phyloP scores from a whole-genome alignment of 148 eudicot genomes.

The Arbutus unedo region DNA sequence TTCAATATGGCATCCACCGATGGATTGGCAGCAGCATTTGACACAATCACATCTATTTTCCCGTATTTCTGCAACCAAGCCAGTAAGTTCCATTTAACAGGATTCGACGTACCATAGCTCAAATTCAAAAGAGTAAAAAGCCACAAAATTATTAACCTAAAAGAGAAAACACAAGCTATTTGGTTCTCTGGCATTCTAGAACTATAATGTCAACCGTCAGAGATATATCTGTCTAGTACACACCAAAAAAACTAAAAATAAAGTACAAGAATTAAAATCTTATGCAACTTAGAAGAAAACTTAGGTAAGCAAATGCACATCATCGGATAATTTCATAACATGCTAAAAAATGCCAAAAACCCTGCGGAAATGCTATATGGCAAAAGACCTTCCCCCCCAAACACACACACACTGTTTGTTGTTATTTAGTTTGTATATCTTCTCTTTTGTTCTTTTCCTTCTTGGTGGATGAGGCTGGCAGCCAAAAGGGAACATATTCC shows the following conservation, averaged over 20 bases:
- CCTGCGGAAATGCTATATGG: too few species aligned
- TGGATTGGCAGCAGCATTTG: constrained; percentile 95
- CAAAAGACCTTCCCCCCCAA: too few species aligned
- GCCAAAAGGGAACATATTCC: too few species aligned
- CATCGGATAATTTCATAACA: neutral
- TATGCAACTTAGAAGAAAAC: neutral
- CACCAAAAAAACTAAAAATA: neutral
- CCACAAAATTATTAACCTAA: neutral
- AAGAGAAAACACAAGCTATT: neutral
- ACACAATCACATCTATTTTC: constrained; percentile 81
- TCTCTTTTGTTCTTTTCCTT: too few species aligned
- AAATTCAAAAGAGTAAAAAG: neutral
- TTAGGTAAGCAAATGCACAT: neutral
- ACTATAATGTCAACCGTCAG: too few species aligned
- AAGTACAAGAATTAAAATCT: neutral
- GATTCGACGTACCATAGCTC: neutral
- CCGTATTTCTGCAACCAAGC: constrained; percentile 73
- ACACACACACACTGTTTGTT: too few species aligned
- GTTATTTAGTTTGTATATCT: too few species aligned
- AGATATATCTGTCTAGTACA: neutral
- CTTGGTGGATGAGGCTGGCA: too few species aligned
- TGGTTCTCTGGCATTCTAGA: neutral
- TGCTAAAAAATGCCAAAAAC: neutral
- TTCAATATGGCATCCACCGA: constrained; percentile 53
- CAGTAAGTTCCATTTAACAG: neutral